Evolutionary conservation across 768 basidiomycete genomes (phyloP), one percentile per base, ranked within the genome.

Genomic region (Hemileccinum impolitum): DNA sequence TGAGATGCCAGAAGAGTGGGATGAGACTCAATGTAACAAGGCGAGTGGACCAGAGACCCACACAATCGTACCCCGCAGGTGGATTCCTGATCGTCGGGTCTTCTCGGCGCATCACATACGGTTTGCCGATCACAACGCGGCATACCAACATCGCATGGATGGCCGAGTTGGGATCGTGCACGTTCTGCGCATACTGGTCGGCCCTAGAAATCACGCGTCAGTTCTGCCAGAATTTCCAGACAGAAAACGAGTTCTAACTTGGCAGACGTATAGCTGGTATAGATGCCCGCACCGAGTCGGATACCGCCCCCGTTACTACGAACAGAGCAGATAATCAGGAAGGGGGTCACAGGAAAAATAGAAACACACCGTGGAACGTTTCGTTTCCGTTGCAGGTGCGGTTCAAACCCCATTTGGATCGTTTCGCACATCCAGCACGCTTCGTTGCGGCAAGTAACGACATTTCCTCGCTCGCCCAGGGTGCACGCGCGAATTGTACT

Each of bases 211-310:
- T 31, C 26, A 0, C 8, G n/a, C 1, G 14, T 17, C 1, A 4
- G 5, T 26, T 2, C 4, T 3, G n/a, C 34, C 18, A n/a, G 23
- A 31, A 4, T 31, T 31, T 42, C 14, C 13, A 37, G 3, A 31
- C 25, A 32, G 18, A 43, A 18, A 36, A 31, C 3, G 3, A 21
- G 37, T 14, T n/a, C 51, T 45, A 0, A 65, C 62, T 64, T 65
- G 34, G 61, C 60, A 26, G 63, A 60, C 1, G 52, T 19, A 7
- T 35, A 36, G 13, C 47, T 63, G 3, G 62, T 58, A 25, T 64
- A 65, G 18, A 64, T 52, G 19, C 62, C 62, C 11, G 60, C 60
- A 1, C 63, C 63, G 3, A 63, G 57, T 39, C 62, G 53, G 8
- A 63, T 54, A 3, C 62, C 62, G 9, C 4, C 1, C 2, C 40